Evolutionary conservation across 768 basidiomycete species (phyloP).

Genomic region (Kwoniella mangroviensis): DNA sequence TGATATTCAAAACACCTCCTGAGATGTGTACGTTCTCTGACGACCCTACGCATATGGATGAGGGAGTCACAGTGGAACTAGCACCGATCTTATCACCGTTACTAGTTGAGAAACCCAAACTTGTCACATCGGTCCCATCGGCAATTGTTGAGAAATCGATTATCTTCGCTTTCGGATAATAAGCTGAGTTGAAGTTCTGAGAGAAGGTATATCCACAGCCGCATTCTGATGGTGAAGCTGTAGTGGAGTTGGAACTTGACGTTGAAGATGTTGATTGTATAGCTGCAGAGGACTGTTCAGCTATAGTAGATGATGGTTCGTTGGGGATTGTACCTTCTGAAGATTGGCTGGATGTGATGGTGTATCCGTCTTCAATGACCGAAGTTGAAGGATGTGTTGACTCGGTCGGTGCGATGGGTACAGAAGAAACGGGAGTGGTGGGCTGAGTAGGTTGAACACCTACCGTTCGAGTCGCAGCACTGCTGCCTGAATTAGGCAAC

Average conservation of each 20-base stretch:
- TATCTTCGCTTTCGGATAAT: neutral
- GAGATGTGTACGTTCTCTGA: constrained; percentile 2
- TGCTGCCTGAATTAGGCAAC: neutral
- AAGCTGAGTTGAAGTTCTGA: constrained; percentile 1
- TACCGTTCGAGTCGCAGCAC: neutral
- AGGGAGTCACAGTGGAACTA: neutral
- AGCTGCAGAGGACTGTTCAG: neutral
- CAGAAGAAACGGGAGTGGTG: neutral
- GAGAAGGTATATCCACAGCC: constrained; percentile 2
- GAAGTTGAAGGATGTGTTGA: neutral
- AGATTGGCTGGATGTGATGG: neutral
- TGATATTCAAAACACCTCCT: constrained; percentile 4
- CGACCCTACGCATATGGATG: neutral
- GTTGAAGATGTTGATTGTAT: neutral
- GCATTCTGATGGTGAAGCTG: neutral
- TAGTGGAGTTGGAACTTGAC: neutral
- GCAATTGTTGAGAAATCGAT: constrained; percentile 1
- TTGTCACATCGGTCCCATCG: constrained; percentile 2
- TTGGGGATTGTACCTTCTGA: neutral
- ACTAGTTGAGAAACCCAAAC: neutral
- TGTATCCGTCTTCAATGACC: neutral
- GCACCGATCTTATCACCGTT: neutral
- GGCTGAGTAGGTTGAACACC: neutral
- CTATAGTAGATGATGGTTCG: neutral
- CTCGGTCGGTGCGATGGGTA: neutral